A percentile compares a stretch with the other conserved stretches of the same genome.
These are phyloP conservation scores for Nakaseomyces glabratus DNA, from an alignment of 1,139 yeast genomes.

Conservation along the genomic window DNA sequence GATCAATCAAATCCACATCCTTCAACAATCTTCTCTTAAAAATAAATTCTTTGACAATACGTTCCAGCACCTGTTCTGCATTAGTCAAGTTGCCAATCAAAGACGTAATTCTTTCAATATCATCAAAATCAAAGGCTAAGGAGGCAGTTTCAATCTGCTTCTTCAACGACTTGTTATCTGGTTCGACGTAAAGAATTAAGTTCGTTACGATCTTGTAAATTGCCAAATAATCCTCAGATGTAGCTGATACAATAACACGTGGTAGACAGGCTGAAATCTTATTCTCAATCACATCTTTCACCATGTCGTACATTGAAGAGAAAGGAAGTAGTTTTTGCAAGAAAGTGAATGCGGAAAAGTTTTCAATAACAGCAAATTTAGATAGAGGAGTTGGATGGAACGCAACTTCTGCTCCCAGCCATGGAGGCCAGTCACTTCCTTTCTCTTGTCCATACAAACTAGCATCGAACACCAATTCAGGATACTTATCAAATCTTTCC, in stretches of 20 bases:
- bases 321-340: conserved; percentile 36
- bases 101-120: conserved; percentile 46
- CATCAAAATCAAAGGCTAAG: conserved; percentile 59
- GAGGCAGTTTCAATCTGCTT: conserved; percentile 59
- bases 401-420: conserved; percentile 70
- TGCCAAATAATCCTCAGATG: conserved; percentile 64
- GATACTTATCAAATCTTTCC: conserved; percentile 37
- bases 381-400: conserved; percentile 57
- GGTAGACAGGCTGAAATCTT: conserved; percentile 56
- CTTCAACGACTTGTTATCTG: conserved; percentile 46
- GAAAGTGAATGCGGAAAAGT: conserved; percentile 53
- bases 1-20: conserved; percentile 30
- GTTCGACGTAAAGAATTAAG: conserved; percentile 58
- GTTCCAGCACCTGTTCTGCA: conserved; percentile 39
- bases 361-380: conserved; percentile 51
- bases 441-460: conserved; percentile 36
- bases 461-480: conserved; percentile 37
- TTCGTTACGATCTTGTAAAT: conserved; percentile 57
- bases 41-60: conserved; percentile 37
- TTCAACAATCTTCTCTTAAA: conserved; percentile 31
- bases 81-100: conserved; percentile 49
- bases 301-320: conserved; percentile 21
- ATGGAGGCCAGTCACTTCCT: conserved; percentile 64
- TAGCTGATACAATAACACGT: conserved; percentile 58
- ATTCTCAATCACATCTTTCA: conserved; percentile 35